Evolutionary conservation across 352 stramenopile species (phyloP).

Genomic region (Phytophthora multivora): DNA sequence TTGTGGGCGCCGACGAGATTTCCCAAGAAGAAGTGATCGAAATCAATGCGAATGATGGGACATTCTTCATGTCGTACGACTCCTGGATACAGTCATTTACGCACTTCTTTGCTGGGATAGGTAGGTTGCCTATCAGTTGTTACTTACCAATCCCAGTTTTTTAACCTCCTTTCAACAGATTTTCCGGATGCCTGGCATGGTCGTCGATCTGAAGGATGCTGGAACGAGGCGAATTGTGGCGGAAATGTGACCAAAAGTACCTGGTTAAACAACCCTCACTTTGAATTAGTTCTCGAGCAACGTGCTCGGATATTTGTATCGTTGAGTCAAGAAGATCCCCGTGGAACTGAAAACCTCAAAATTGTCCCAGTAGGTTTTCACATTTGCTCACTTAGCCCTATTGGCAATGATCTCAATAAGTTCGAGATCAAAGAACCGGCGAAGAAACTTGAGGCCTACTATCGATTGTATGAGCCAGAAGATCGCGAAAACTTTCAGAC

Average conservation of each 20-base stretch:
- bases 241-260: slow-evolving; percentile 85
- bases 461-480: slow-evolving; percentile 73
- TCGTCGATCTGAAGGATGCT: slow-evolving; percentile 72
- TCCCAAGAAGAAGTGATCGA: slow-evolving; percentile 78
- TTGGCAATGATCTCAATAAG: slow-evolving; percentile 39
- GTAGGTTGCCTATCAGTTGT: slow-evolving; percentile 30
- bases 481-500: slow-evolving; percentile 65
- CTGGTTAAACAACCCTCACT: slow-evolving; percentile 89
- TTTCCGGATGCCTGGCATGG: slow-evolving; percentile 90
- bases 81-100: slow-evolving; percentile 91
- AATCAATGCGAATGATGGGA: slow-evolving; percentile 87
- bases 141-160: neutral
- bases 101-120: slow-evolving; percentile 91
- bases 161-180: slow-evolving; percentile 38
- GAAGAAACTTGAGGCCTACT: slow-evolving; percentile 67
- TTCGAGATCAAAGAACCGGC: slow-evolving; percentile 69
- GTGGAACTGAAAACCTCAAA: slow-evolving; percentile 69
- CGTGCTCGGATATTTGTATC: slow-evolving; percentile 73
- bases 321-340: slow-evolving; percentile 81
- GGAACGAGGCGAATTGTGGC: slow-evolving; percentile 79
- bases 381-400: slow-evolving; percentile 60
- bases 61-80: slow-evolving; percentile 93
- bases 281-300: slow-evolving; percentile 71
- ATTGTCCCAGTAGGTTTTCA: slow-evolving; percentile 86
- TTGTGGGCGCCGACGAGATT: slow-evolving; percentile 65